These are phyloP conservation scores for Hypsizygus marmoreus DNA, from an alignment of 768 basidiomycete species.

Conservation along the genomic window DNA sequence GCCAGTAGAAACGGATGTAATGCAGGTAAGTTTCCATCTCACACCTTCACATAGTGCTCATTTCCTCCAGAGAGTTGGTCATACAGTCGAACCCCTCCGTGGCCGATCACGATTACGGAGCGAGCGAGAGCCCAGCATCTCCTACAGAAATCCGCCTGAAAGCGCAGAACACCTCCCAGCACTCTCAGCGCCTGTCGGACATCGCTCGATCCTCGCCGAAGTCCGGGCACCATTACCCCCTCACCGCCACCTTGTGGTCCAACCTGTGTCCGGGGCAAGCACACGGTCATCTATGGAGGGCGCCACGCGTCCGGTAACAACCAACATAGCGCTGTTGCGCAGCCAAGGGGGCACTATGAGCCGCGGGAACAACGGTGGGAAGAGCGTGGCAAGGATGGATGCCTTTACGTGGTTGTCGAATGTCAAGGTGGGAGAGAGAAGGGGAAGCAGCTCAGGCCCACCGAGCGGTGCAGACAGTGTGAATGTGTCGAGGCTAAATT, in stretches of 20 bases:
- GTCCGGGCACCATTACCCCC: conserved; percentile 49
- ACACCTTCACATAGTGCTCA: background rate
- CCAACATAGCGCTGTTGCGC: conserved; percentile 11
- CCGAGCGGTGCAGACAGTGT: conserved; percentile 51
- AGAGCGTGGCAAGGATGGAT: conserved; percentile 56
- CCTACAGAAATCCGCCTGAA: conserved; percentile 60
- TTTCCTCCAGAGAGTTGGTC: conserved; percentile 51
- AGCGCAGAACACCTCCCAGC: conserved; percentile 37
- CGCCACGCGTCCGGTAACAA: conserved; percentile 1
- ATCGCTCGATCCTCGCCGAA: conserved; percentile 69
- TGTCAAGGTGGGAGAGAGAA: conserved; percentile 61
- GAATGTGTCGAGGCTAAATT: conserved; percentile 48
- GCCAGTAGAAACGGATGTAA: conserved; percentile 74
- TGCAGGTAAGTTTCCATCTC: conserved; percentile 50
- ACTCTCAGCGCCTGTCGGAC: conserved; percentile 68
- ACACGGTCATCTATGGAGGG: background rate
- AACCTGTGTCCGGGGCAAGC: background rate
- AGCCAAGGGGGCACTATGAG: conserved; percentile 48
- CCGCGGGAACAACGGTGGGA: conserved; percentile 50
- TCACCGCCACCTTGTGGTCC: conserved; percentile 3
- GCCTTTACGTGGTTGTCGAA: conserved; percentile 72
- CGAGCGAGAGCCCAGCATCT: conserved; percentile 30
- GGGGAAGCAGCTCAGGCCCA: conserved; percentile 59
- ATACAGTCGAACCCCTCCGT: conserved; percentile 31
- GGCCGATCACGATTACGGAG: conserved; percentile 32